Base-by-base conservation (phyloP, 164 flowering plant species). In the Vitis riparia region DNA sequence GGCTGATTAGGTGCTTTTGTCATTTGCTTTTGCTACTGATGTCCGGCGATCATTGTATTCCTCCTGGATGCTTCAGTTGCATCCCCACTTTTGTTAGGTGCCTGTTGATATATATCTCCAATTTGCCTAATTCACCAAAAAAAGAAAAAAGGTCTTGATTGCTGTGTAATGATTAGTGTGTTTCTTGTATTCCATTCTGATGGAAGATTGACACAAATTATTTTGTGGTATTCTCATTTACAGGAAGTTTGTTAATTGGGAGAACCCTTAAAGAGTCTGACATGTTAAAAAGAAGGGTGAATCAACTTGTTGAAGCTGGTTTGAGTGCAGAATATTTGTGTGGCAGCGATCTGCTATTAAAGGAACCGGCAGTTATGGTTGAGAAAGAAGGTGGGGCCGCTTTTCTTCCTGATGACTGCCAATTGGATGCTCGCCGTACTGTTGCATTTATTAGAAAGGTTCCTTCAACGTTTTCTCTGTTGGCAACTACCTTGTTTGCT, bases 171-270 rank as follows among this genome's bases (percentile, higher is more conserved):
- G 44, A 37, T 37, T 37, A 37, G 7, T 37, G 47, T 13, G 27
- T 23, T 23, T 23, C 27, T 29, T 55, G n/a, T 69, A 37, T 53
- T 48, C 67, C 60, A 37, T 67, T 67, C 37, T 56, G 55, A 63
- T 63, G 23, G n/a, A 63, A 17, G 37, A 29, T 11, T 8, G 51
- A 15, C 8, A 60, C 67, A 51, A 23, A 66, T 27, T 14, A 37
- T 61, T 53, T 12, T 51, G 13, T 51, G 51, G 19, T 51, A 51
- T 32, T 55, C 37, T 47, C n/a, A 15, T 16, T 32, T 72, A 57
- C 67, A 91, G 97, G 97, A 53, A 91, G 97, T 81, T 77, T 91
- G 84, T 71, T 91, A 66, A 75, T 91, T 69, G 90, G 93, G 73
- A 80, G 82, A 77, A 84, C 84, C n/a, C 68, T 71, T 55, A 83